phyloP scores from a whole-genome alignment of 2,329 filamentous ascomycete genomes.

The Tolypocladium capitatum region DNA sequence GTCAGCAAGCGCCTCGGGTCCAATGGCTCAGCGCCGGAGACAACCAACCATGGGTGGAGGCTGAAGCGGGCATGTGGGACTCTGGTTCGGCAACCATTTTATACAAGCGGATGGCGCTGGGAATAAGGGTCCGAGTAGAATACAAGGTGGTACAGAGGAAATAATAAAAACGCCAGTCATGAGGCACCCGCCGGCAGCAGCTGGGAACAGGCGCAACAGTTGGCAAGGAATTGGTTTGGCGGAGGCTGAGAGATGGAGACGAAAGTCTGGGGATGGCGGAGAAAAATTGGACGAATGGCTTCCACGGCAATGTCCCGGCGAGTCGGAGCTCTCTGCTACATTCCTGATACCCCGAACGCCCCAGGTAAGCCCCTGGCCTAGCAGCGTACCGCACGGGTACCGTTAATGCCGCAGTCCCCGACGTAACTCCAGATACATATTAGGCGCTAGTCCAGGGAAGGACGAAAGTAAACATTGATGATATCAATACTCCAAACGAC shows the following conservation, averaged over 20 bases:
- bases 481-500: not conserved
- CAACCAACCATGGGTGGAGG: conserved; percentile 9
- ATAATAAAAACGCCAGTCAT: conserved; percentile 12
- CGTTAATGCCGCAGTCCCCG: conserved; percentile 1
- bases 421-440: not conserved
- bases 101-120: conserved; percentile 3
- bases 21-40: not conserved
- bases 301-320: conserved; percentile 16
- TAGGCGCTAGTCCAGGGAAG: conserved; percentile 12
- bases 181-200: conserved; percentile 12
- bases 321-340: conserved; percentile 5
- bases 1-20: conserved; percentile 1
- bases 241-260: conserved; percentile 6
- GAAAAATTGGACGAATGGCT: conserved; percentile 17
- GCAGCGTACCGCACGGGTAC: not conserved
- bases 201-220: conserved; percentile 8
- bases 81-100: conserved; percentile 20
- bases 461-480: conserved; percentile 17
- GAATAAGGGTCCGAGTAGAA: conserved; percentile 6
- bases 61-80: conserved; percentile 7
- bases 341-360: not conserved
- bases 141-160: conserved; percentile 7
- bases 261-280: conserved; percentile 11
- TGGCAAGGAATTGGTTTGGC: conserved; percentile 6
- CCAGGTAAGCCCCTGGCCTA: not conserved